Conservation (phyloP, 1,139 yeast species). For the Debaryomyces udenii region DNA sequence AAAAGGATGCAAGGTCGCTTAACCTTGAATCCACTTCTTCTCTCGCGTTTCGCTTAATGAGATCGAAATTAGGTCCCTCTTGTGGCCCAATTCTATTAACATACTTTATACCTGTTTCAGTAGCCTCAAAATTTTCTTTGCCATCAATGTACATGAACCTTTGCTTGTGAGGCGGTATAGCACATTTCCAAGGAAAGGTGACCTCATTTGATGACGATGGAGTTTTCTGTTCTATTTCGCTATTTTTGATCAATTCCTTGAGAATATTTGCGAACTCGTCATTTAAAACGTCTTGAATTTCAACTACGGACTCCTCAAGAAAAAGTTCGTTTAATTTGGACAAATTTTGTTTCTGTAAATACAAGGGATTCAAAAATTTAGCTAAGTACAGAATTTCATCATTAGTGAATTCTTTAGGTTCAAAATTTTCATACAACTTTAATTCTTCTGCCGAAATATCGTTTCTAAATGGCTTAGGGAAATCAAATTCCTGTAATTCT, state of each 20-base stretch:
- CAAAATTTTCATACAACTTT: conserved; percentile 26
- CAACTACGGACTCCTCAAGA: conserved; percentile 68
- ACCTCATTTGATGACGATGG: conserved; percentile 65
- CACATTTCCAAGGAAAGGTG: conserved; percentile 79
- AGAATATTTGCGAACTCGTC: conserved; percentile 53
- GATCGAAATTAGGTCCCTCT: conserved; percentile 56
- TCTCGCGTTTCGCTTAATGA: conserved; percentile 20
- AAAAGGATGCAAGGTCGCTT: conserved; percentile 57
- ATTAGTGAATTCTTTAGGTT: conserved; percentile 23
- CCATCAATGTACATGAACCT: conserved; percentile 84
- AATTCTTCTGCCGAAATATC: conserved; percentile 36
- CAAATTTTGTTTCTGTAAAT: conserved; percentile 39
- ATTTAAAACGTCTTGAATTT: conserved; percentile 64
- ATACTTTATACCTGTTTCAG: conserved; percentile 28
- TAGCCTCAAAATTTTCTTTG: conserved; percentile 31
- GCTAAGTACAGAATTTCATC: conserved; percentile 51
- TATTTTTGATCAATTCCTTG: conserved; percentile 48
- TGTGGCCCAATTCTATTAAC: conserved; percentile 45
- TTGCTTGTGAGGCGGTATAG: conserved; percentile 93
- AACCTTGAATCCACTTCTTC: conserved; percentile 35
- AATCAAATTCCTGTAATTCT: conserved; percentile 78
- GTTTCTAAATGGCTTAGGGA: conserved; percentile 59
- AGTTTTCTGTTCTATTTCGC: conserved; percentile 58
- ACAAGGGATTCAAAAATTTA: conserved; percentile 58
- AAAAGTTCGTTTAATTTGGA: conserved; percentile 51